phyloP scores from a whole-genome alignment of 305 asterid species.

The Fraxinus greggii region DNA sequence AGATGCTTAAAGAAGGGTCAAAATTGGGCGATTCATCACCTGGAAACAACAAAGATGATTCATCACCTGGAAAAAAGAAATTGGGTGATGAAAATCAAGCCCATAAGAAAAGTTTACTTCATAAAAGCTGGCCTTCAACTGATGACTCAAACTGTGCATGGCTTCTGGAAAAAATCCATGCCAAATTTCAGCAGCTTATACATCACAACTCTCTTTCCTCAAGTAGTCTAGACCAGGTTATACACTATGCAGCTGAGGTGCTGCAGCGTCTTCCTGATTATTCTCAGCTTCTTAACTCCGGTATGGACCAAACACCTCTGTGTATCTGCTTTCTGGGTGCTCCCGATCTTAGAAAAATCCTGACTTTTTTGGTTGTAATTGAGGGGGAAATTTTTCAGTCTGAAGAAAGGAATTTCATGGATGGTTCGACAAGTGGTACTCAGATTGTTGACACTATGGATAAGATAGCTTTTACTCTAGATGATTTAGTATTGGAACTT shows the following conservation, averaged over 20 bases:
- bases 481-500: slow-evolving; percentile 59
- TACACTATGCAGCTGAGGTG: slow-evolving; percentile 77
- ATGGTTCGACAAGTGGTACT: slow-evolving; percentile 36
- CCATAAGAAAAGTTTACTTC: slow-evolving; percentile 42
- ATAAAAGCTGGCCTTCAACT: slow-evolving; percentile 69
- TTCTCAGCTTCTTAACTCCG: slow-evolving; percentile 59
- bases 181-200: slow-evolving; percentile 57
- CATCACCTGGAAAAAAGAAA: slow-evolving; percentile 50
- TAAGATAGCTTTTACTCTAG: slow-evolving; percentile 61
- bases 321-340: slow-evolving; percentile 82
- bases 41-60: slow-evolving; percentile 41
- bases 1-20: slow-evolving; percentile 48
- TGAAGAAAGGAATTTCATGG: slow-evolving; percentile 50
- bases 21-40: slow-evolving; percentile 19
- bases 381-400: slow-evolving; percentile 64
- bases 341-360: slow-evolving; percentile 67
- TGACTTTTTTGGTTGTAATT: slow-evolving; percentile 40
- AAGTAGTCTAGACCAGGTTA: slow-evolving; percentile 75
- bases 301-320: slow-evolving; percentile 65
- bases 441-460: slow-evolving; percentile 52
- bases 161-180: slow-evolving; percentile 73
- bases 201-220: slow-evolving; percentile 68
- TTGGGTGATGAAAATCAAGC: slow-evolving; percentile 59
- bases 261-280: slow-evolving; percentile 65
- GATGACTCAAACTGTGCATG: slow-evolving; percentile 77